Base-by-base conservation (phyloP, 139 green algal species). In the Raphidocelis subcapitata region DNA sequence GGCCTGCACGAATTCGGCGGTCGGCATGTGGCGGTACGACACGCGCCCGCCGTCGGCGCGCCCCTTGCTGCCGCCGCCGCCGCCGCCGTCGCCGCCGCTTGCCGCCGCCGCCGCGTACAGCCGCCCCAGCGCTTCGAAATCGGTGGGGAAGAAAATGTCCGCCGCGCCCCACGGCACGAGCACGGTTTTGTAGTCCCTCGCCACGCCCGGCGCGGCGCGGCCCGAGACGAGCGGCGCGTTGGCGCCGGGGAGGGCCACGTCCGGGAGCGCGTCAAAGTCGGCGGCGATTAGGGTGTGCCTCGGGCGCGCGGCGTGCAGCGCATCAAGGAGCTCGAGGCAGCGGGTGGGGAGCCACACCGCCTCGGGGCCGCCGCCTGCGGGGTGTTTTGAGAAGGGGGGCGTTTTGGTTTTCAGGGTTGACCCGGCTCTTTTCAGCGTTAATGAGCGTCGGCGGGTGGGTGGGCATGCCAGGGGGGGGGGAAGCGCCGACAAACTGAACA, bases 131-230 rank as follows among this genome's bases (percentile, higher is more conserved):
- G 87, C 72, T 1, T 84, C 63, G 72, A 97, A 97, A 57, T 97
- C 81, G 32, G 90, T 95, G 0, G 93, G 93, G 76, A 97, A 97
- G 81, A 97, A 97, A 29, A 97, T 95, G 76, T 97, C 93, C 14
- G 85, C 82, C 15, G 35, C 67, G 5, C 85, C 85, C 81, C 81
- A 86, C 18, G 81, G 85, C 46, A 88, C 80, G 2, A 85, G 56
- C 18, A 88, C 23, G 0, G 73, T 83, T 59, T 80, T 65, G 52
- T 91, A 81, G 62, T 88, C 85, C 23, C 51, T 3, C 2, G n/a
- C 28, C 14, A 60, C 44, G 33, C 56, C 65, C 26, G 55, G 33
- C 3, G 41, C 72, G 16, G 23, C 5, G 5, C 72, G 66, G 86
- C 88, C 73, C 47, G 92, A 87, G 46, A 98, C 89, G 23, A 98